Percentiles rank a stretch among this genome's conserved stretches.
Evolutionary conservation across 2,329 filamentous ascomycete species (phyloP).

Genomic region (Fusarium aywerte): DNA sequence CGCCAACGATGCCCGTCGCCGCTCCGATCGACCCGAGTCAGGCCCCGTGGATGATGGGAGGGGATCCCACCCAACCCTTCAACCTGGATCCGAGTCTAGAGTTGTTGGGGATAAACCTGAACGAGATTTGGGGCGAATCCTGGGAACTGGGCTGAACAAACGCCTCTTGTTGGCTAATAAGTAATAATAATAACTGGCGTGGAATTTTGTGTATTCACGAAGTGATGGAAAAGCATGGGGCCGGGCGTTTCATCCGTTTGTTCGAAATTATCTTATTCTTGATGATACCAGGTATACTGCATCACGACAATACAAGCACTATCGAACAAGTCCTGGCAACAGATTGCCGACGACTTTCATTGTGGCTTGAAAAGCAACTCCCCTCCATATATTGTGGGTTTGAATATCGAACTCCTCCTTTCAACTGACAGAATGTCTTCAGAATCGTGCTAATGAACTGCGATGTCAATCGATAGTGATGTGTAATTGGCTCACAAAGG

Average conservation of each 20-base stretch:
- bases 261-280: conserved; percentile 20
- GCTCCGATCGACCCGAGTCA: conserved; percentile 51
- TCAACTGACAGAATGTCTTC: conserved; percentile 24
- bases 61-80: conserved; percentile 52
- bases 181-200: conserved; percentile 43
- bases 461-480: conserved; percentile 5
- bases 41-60: conserved; percentile 50
- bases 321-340: conserved; percentile 17
- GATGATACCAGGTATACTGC: conserved; percentile 40
- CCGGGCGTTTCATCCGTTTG: conserved; percentile 15
- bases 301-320: conserved; percentile 37
- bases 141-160: conserved; percentile 55
- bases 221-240: conserved; percentile 10
- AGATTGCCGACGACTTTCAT: conserved; percentile 13
- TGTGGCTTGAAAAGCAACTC: conserved; percentile 32
- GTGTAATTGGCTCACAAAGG: background rate
- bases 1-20: conserved; percentile 50
- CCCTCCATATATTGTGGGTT: conserved; percentile 29
- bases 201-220: conserved; percentile 13
- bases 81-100: conserved; percentile 66
- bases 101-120: conserved; percentile 63
- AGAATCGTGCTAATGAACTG: conserved; percentile 22
- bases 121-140: conserved; percentile 66
- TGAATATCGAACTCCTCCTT: conserved; percentile 31
- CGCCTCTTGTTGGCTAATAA: conserved; percentile 22